Base-by-base conservation (phyloP, 1,284 basidiomycete genomes). In the Puccinia coronata region DNA sequence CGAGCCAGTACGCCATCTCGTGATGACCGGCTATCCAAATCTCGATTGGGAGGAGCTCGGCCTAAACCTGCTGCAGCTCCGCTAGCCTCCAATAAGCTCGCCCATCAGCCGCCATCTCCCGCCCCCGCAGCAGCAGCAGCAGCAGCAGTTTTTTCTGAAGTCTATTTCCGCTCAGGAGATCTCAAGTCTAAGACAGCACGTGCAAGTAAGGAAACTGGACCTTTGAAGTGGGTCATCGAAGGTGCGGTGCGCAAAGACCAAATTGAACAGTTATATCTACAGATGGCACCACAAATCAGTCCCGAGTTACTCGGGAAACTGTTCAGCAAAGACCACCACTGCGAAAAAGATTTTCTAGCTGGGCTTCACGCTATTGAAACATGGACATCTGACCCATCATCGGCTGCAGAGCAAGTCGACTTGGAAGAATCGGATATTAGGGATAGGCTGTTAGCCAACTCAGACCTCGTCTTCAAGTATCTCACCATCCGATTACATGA, bases 261-360 rank as follows among this genome's bases (percentile, higher is more conserved):
- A 25, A 90, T 92, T 55, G 96, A 98, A 69, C 88, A 92, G 18
- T 88, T 99, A 53, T 92, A 95, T 82, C 90, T 90, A 83, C 97
- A 99, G 86, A 97, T 98, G 93, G 95, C 97, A 84, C 89, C 91
- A 0, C 90, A 93, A 84, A 89, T 90, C 18, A 92, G 92, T 16
- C 91, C 91, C 81, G 92, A 94, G 8, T 87, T 98, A 3, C 86
- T 92, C n/a, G 87, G 89, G 6, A 90, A 91, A 51, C 89, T 99
- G 63, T 99, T 99, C 88, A 97, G 95, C 85, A 94, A 93, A 83
- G 96, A 98, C 85, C 96, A 99, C 86, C 93, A 93, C 83, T 94
- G 95, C 1, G 92, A 99, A 83, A 96, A 95, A 84, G 97, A 99
- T 85, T 92, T 93, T 84, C 90, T 98, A 82, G 88, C 90, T 34